A percentile compares a stretch with the other conserved stretches of the same genome.
Conservation (phyloP, 2,329 filamentous ascomycete genomes). For the Ophiostoma novo-ulmi region DNA sequence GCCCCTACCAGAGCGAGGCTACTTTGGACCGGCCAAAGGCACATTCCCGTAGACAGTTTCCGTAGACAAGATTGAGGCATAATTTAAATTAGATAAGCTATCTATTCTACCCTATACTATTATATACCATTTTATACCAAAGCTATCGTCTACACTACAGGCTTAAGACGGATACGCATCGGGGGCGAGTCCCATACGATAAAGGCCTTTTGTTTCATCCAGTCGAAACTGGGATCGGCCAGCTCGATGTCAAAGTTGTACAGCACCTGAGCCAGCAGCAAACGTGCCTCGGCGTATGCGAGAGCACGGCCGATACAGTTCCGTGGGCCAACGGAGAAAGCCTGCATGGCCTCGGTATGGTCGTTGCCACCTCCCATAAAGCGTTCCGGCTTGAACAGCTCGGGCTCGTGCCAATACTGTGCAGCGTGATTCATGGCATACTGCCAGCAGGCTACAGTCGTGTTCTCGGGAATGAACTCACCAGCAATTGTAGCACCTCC, state of each 20-base stretch:
- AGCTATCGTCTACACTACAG: neutral
- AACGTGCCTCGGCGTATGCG: neutral
- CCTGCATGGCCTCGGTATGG: too few relatives aligned
- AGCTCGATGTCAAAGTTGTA: neutral
- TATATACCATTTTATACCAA: too few relatives aligned
- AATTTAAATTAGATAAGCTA: neutral
- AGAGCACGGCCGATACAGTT: neutral
- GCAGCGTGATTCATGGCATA: neutral
- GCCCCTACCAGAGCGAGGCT: constrained; percentile 33
- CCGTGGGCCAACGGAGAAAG: too few relatives aligned
- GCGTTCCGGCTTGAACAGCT: neutral
- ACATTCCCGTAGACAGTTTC: constrained; percentile 20
- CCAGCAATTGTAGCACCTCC: neutral
- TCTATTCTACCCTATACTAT: too few relatives aligned
- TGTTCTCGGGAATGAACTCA: neutral
- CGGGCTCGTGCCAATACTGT: neutral
- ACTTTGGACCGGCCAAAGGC: constrained; percentile 33
- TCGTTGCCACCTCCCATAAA: too few relatives aligned
- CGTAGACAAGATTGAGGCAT: neutral
- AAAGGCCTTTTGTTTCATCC: neutral
- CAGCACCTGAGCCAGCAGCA: neutral
- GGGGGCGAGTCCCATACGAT: neutral
- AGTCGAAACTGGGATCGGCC: neutral
- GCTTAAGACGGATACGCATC: neutral
- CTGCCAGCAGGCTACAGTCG: neutral